Percentiles rank a stretch among this genome's conserved stretches.
Conservation (phyloP, 108 stramenopile genomes). For the Skeletonema menzelii region DNA sequence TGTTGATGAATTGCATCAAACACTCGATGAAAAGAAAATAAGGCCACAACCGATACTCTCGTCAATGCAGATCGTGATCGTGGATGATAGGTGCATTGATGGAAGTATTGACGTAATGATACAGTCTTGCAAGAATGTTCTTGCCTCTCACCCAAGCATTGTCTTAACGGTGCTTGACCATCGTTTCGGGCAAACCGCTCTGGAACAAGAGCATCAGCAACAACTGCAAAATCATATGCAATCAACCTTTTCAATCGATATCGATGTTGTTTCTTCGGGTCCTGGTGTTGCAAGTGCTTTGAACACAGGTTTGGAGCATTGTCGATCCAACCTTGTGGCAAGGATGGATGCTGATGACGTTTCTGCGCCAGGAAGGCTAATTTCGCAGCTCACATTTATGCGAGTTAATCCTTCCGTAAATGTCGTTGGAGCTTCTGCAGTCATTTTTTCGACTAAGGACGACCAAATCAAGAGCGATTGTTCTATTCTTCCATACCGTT, state of each 20-base stretch:
- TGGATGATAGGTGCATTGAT: slow-evolving; percentile 51
- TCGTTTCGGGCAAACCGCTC: background rate
- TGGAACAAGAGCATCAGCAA: background rate
- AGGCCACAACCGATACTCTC: background rate
- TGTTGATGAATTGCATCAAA: slow-evolving; percentile 9
- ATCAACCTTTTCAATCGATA: slow-evolving; percentile 1
- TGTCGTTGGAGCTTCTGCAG: slow-evolving; percentile 40
- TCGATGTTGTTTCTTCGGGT: slow-evolving; percentile 27
- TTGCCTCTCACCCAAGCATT: slow-evolving; percentile 4
- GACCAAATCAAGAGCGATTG: background rate
- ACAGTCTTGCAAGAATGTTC: background rate
- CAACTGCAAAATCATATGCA: background rate
- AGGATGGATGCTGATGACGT: slow-evolving; percentile 59
- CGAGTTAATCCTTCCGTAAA: slow-evolving; percentile 9
- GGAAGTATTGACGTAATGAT: slow-evolving; percentile 47
- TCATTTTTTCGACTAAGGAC: slow-evolving; percentile 13
- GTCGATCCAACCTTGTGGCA: slow-evolving; percentile 32
- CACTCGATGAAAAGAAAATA: background rate
- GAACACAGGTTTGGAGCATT: slow-evolving; percentile 39
- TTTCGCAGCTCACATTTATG: slow-evolving; percentile 30
- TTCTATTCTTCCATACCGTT: background rate
- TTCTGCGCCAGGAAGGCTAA: slow-evolving; percentile 18
- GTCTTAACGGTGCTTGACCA: slow-evolving; percentile 8
- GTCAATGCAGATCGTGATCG: slow-evolving; percentile 48
- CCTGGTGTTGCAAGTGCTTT: slow-evolving; percentile 42